Conservation (phyloP, 1,284 basidiomycete genomes). For the Trametes hirsuta region DNA sequence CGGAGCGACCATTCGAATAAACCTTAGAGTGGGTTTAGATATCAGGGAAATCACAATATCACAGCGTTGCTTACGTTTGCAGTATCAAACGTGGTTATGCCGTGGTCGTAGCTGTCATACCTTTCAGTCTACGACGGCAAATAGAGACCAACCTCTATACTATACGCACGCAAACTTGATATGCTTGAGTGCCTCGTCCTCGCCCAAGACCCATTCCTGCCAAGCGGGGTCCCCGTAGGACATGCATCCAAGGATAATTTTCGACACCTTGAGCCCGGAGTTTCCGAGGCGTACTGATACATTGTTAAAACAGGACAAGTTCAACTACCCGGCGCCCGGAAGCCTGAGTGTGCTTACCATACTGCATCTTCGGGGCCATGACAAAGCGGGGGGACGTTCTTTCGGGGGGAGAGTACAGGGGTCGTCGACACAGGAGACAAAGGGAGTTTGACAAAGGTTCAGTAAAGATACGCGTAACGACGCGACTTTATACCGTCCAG, state of each 20-base stretch:
- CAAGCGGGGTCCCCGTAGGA: conserved; percentile 42
- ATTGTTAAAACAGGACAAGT: too few species aligned
- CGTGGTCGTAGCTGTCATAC: conserved; percentile 25
- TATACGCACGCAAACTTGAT: conserved; percentile 41
- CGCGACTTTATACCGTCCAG: too few species aligned
- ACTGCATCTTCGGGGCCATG: too few species aligned
- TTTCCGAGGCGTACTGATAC: conserved; percentile 45
- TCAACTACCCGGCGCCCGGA: neutral
- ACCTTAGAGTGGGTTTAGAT: neutral
- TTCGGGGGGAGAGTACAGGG: too few species aligned
- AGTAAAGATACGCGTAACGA: too few species aligned
- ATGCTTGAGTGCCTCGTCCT: conserved; percentile 42
- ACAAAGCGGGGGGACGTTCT: too few species aligned
- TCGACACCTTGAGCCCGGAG: conserved; percentile 48
- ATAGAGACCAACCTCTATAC: too few species aligned
- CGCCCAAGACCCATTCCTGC: conserved; percentile 43
- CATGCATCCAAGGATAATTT: conserved; percentile 49
- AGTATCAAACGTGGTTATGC: conserved; percentile 32
- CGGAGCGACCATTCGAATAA: conserved; percentile 46
- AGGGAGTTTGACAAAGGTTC: too few species aligned
- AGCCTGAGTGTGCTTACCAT: neutral
- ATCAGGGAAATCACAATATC: too few species aligned
- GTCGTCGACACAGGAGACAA: too few species aligned
- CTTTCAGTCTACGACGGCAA: too few species aligned
- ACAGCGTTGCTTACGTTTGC: conserved; percentile 19